Evolutionary conservation across 331 rosid species (phyloP).

Genomic region (Spiraea crenata): DNA sequence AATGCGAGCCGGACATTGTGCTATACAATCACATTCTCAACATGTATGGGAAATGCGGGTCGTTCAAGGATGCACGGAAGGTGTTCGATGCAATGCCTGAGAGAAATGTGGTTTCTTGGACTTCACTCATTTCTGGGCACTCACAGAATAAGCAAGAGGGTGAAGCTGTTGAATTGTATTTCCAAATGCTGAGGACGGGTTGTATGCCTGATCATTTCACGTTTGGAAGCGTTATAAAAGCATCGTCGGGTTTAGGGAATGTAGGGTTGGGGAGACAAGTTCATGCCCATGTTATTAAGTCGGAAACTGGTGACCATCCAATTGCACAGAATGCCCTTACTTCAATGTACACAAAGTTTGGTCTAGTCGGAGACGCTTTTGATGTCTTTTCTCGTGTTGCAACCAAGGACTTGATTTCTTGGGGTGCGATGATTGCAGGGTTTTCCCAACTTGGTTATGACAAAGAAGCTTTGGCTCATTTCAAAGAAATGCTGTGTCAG

Average conservation of each 20-base stretch:
- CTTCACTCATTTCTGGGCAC: slow-evolving; percentile 67
- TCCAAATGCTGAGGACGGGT: slow-evolving; percentile 55
- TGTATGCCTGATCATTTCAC: slow-evolving; percentile 61
- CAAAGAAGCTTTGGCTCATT: slow-evolving; percentile 57
- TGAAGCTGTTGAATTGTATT: slow-evolving; percentile 52
- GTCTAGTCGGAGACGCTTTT: slow-evolving; percentile 48
- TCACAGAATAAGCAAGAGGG: slow-evolving; percentile 50
- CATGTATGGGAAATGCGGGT: slow-evolving; percentile 80
- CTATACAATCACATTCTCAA: slow-evolving; percentile 63
- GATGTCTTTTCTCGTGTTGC: slow-evolving; percentile 46
- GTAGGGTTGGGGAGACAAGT: slow-evolving; percentile 52
- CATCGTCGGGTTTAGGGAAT: slow-evolving; percentile 49
- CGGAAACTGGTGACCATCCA: slow-evolving; percentile 44
- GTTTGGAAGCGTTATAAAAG: slow-evolving; percentile 69
- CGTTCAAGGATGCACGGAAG: slow-evolving; percentile 57
- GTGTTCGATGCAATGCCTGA: slow-evolving; percentile 61
- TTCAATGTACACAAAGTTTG: slow-evolving; percentile 63
- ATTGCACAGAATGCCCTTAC: slow-evolving; percentile 73
- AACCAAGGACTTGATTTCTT: slow-evolving; percentile 66
- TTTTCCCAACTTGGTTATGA: slow-evolving; percentile 63
- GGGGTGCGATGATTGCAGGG: slow-evolving; percentile 76
- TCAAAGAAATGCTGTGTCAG: slow-evolving; percentile 56
- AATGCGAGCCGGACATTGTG: slow-evolving; percentile 38
- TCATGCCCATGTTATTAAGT: slow-evolving; percentile 61
- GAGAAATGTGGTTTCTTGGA: slow-evolving; percentile 73